Evolutionary conservation across 768 basidiomycete species (phyloP).

Genomic region (Tephrocybe rancida): DNA sequence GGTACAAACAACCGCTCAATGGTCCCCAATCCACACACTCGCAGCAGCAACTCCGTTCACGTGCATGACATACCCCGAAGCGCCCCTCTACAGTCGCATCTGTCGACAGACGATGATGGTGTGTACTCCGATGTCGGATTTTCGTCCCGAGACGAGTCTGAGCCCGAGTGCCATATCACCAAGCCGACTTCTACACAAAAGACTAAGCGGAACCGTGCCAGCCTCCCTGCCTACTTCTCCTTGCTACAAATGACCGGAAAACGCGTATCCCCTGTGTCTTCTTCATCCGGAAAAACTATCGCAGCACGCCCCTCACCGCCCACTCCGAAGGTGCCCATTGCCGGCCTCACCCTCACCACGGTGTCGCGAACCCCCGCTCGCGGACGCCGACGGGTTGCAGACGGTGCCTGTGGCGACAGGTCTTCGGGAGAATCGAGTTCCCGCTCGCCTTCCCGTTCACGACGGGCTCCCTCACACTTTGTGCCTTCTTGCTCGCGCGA

Average conservation of each 20-base stretch:
- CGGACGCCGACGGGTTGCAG: conserved; percentile 49
- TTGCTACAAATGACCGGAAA: conserved; percentile 55
- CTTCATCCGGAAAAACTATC: conserved; percentile 49
- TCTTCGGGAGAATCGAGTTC: conserved; percentile 35
- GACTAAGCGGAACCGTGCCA: conserved; percentile 66
- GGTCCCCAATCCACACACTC: conserved; percentile 57
- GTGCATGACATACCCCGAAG: conserved; percentile 43
- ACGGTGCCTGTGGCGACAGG: conserved; percentile 31
- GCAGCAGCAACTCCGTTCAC: conserved; percentile 47
- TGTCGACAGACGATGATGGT: conserved; percentile 49
- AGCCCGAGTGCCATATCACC: conserved; percentile 30
- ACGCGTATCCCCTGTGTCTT: conserved; percentile 44
- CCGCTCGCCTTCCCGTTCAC: conserved; percentile 42
- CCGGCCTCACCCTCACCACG: conserved; percentile 27
- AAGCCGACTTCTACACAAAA: conserved; percentile 38
- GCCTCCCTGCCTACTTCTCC: conserved; percentile 77
- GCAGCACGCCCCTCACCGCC: conserved; percentile 55
- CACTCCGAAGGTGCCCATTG: conserved; percentile 54
- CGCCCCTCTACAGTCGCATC: conserved; percentile 40
- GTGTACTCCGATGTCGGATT: conserved; percentile 41
- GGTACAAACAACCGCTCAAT: conserved; percentile 69
- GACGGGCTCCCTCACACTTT: conserved; percentile 18
- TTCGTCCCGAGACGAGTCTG: conserved; percentile 38
- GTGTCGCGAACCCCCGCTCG: conserved; percentile 48
- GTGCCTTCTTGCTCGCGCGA: conserved; percentile 18